Percentiles rank a stretch among this genome's conserved stretches.
phyloP scores from a whole-genome alignment of 2,329 filamentous ascomycete species.

The Hymenoscyphus infarciens region DNA sequence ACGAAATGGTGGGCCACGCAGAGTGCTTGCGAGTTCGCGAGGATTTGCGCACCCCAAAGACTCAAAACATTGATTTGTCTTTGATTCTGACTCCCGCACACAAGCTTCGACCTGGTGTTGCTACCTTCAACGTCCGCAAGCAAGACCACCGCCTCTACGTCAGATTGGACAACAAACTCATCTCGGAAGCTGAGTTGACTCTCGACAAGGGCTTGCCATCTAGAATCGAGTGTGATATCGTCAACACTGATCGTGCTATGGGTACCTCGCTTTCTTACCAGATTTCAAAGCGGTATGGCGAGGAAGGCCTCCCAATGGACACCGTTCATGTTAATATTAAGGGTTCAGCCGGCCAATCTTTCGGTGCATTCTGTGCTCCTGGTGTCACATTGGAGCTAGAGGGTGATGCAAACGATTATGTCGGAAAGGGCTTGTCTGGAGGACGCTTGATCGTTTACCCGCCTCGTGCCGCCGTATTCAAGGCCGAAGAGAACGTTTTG shows the following conservation, averaged over 20 bases:
- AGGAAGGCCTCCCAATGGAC: slow-evolving; percentile 83
- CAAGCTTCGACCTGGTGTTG: slow-evolving; percentile 87
- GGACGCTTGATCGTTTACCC: slow-evolving; percentile 92
- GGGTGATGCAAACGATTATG: slow-evolving; percentile 94
- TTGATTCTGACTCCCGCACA: slow-evolving; percentile 94
- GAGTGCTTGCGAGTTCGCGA: slow-evolving; percentile 84
- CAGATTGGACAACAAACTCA: slow-evolving; percentile 93
- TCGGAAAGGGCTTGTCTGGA: slow-evolving; percentile 92
- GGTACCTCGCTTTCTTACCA: slow-evolving; percentile 95
- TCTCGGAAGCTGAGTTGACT: slow-evolving; percentile 90
- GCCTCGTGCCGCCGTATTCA: slow-evolving; percentile 84
- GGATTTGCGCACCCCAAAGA: slow-evolving; percentile 83
- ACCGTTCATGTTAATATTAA: slow-evolving; percentile 96
- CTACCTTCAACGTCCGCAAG: slow-evolving; percentile 96
- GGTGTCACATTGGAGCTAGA: slow-evolving; percentile 94
- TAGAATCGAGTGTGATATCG: slow-evolving; percentile 90
- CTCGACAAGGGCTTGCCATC: slow-evolving; percentile 92
- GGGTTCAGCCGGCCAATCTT: slow-evolving; percentile 93
- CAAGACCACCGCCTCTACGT: slow-evolving; percentile 93
- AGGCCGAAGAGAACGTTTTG: slow-evolving; percentile 92
- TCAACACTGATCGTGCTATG: slow-evolving; percentile 93
- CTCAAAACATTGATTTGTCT: slow-evolving; percentile 87
- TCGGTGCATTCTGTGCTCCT: slow-evolving; percentile 88
- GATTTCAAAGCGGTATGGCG: slow-evolving; percentile 87
- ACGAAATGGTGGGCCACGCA: slow-evolving; percentile 94